Percentiles rank a stretch among this genome's conserved stretches.
Conservation (phyloP, 1,284 basidiomycete species). For the Ustilago bromivora region DNA sequence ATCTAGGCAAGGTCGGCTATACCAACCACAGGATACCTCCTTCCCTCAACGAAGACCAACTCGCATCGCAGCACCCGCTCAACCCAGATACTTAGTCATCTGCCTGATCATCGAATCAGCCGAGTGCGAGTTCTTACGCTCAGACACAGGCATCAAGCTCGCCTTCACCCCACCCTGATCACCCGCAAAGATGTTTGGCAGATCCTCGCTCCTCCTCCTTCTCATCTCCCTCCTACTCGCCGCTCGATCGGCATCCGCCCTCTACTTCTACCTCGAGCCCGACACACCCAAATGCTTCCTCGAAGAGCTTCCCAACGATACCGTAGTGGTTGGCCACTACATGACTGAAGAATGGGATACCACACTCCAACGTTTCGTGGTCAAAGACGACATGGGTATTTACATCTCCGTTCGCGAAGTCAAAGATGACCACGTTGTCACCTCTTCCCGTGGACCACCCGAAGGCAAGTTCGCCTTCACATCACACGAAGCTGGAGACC, state of each 20-base stretch:
- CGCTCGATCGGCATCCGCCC: conserved; percentile 32
- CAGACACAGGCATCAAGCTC: not conserved
- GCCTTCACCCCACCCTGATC: not conserved
- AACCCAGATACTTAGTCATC: no score
- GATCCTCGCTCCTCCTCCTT: conserved; percentile 8
- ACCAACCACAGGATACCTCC: no score
- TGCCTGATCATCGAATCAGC: no score
- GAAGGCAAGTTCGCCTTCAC: conserved; percentile 97
- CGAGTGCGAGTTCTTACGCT: not conserved
- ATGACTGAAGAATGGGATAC: conserved; percentile 89
- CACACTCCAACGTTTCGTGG: conserved; percentile 77
- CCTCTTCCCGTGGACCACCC: conserved; percentile 86
- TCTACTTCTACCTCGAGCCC: conserved; percentile 72
- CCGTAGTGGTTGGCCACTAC: conserved; percentile 85
- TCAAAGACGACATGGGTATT: conserved; percentile 85
- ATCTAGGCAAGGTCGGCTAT: no score
- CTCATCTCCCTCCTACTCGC: conserved; percentile 24
- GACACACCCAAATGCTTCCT: conserved; percentile 80
- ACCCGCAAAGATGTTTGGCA: conserved; percentile 22
- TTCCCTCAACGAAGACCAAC: no score
- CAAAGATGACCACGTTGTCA: conserved; percentile 70
- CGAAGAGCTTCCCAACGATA: conserved; percentile 96
- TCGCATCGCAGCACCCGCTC: no score
- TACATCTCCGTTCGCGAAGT: conserved; percentile 79
- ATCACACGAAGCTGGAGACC: conserved; percentile 94